Evolutionary conservation across 192 early-diverging fungal species (phyloP), one percentile per base, ranked within the genome.

Genomic region (Umbelopsis sp.): DNA sequence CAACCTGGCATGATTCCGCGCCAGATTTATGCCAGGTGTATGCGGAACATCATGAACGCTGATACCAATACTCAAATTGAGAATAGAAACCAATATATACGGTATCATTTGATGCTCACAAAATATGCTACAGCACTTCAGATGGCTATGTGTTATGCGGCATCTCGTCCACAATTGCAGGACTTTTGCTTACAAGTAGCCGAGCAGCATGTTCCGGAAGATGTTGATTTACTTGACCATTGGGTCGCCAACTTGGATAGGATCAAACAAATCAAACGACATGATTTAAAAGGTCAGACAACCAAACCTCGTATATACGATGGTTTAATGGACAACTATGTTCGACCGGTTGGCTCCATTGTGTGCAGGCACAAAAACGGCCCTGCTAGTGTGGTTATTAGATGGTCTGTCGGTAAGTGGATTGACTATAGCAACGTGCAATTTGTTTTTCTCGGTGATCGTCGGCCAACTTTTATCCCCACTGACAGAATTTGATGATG

Each of bases 1-100:
- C 33, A 30, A 4, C 55, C 55, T 18, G 55, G 55, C 55, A 61
- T 61, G 55, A 11, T 30, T n/a, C 55, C 55, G 3, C 21, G 27
- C 25, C 33, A 61, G 27, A 35, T 61, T 27, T 61, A 61, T 61
- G 55, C 55, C 4, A 10, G 55, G 5, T 61, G 55, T 35, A 61
- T 61, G 55, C 55, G 55, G 5, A 61, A 61, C 30, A 61, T 61
- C 30, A 61, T 61, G 13, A 61, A 35, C n/a, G 55, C 55, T 35
- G 55, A 61, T n/a, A 25, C 33, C 21, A 61, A 61, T 18, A 61
- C 27, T 18, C 9, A 61, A 61, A n/a, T 37, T 33, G 16, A n/a
- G 4, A 15, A 30, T n/a, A 25, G 55, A 6, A 30, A 37, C 4
- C 27, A 61, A 27, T 61, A 61, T 13, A 61, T 61, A 16, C 55